Evolutionary conservation across 805 yeast genomes (phyloP).

Genomic region (Kodamaea lidongshanica): DNA sequence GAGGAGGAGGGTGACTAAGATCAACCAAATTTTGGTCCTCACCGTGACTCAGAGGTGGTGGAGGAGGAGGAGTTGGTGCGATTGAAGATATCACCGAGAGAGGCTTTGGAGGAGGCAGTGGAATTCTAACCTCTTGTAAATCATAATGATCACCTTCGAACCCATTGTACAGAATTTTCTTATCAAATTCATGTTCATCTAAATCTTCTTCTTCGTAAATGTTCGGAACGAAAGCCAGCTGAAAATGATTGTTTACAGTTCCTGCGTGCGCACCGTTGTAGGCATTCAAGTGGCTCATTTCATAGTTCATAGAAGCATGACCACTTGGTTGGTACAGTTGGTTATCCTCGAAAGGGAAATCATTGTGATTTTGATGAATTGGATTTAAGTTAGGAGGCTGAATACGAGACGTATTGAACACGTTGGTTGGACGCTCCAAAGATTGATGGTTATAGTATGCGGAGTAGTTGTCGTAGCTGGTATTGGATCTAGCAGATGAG

Average conservation of each 20-base stretch:
- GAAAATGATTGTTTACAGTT: conserved; percentile 17
- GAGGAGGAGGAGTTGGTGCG: conserved; percentile 8
- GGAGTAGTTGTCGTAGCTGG: conserved; percentile 17
- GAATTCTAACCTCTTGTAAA: conserved; percentile 26
- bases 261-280: conserved; percentile 13
- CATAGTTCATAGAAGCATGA: conserved; percentile 9
- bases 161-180: conserved; percentile 31
- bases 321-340: conserved; percentile 7
- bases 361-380: conserved; percentile 10
- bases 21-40: background rate
- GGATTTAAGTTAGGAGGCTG: conserved; percentile 15
- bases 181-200: conserved; percentile 35
- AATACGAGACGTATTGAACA: conserved; percentile 21
- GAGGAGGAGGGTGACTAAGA: conserved; percentile 2
- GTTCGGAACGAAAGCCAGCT: conserved; percentile 40
- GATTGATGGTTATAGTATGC: conserved; percentile 18
- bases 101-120: conserved; percentile 17
- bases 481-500: conserved; percentile 6
- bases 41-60: conserved; percentile 6
- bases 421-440: conserved; percentile 19
- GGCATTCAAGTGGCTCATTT: conserved; percentile 10
- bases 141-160: conserved; percentile 40
- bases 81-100: conserved; percentile 3
- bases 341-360: conserved; percentile 10
- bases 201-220: conserved; percentile 36